Base-by-base conservation (phyloP, 225 moss, liverwort and hornwort species). In the Pleurozium schreberi region DNA sequence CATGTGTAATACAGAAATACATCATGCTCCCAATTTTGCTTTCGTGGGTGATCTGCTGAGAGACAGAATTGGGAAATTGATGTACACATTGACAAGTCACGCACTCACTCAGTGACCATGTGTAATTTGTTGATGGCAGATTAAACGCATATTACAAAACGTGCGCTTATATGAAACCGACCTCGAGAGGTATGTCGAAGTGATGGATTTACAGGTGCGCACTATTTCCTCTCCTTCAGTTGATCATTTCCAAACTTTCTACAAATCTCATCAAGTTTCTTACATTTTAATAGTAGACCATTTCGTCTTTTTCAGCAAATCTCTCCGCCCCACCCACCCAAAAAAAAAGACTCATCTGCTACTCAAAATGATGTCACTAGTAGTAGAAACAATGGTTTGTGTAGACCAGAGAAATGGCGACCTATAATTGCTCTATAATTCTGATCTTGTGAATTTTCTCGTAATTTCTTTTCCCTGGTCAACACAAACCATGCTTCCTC, bases 171-270 rank as follows among this genome's bases (percentile, higher is more conserved):
- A 92, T 64, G 90, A 93, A 42, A 93, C 92, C 80, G 76, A 93
- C 85, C 94, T 97, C 58, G 95, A 96, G 91, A 94, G 90, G 84
- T 97, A 97, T 87, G 93, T 95, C 85, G 95, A 95, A 82, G 93
- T 97, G 45, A 96, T 97, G 93, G 95, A 95, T 70, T 89, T 97
- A 63, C 97, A 97, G 95, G 97, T 97, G 67, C 81, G 38, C 62
- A 60, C 87, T 69, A 15, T 60, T 82, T 55, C 12, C 70, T 14
- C 70, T 50, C 50, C 45, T 78, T 57, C 80, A 55, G 30, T 14
- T 67, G 10, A 30, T 82, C 33, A 12, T 71, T 75, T 82, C 9
- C 86, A 45, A 73, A 76, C 8, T 62, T 40, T 58, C 30, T 75
- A 58, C 25, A 15, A 31, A 66, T 6, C 59, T 16, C 50, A 4